Evolutionary conservation across 345 rosid genomes (phyloP), one percentile per base, ranked within the genome.

Genomic region (Rhizophora apiculata): DNA sequence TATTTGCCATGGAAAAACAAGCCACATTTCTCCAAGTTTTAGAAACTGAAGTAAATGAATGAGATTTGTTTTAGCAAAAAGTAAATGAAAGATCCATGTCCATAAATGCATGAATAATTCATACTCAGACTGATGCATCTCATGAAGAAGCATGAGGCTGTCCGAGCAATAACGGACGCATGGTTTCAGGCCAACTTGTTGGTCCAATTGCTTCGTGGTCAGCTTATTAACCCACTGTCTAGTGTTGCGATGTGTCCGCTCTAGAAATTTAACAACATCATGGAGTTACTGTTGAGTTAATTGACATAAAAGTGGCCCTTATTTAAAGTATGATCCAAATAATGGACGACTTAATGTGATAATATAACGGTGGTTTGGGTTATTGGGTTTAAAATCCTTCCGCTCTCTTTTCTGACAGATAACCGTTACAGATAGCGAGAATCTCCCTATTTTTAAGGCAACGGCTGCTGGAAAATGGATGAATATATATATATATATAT

Each of bases 61-160:
- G 46, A 32, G 53, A 2, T 34, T 34, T 34, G 7, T 8, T 34
- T 34, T 34, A 34, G 37, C 37, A 7, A 34, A 32, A 32, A 34
- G 37, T 1, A 34, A 34, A 16, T 60, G 19, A 57, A 27, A 19
- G 46, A 32, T 60, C 2, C 16, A 60, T 31, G 51, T 52, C 43
- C 24, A 52, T 63, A 22, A 18, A 34, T 24, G 26, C 26, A 16
- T 60, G 11, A 57, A 36, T 19, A 34, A 26, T 60, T 19, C 83
- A 70, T 86, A 89, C 97, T 93, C 96, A 15, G 94, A 83, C 30
- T 60, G 67, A 69, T 89, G 89, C 92, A 91, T 91, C 6, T 86
- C 86, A 68, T 78, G 71, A 68, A 93, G 88, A 78, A 82, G 66
- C 80, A 71, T 72, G 62, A 93, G 92, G 22, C 97, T 91, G 49